phyloP scores from a whole-genome alignment of 495 filamentous ascomycete species.

The Trichoderma orchidacearum region DNA sequence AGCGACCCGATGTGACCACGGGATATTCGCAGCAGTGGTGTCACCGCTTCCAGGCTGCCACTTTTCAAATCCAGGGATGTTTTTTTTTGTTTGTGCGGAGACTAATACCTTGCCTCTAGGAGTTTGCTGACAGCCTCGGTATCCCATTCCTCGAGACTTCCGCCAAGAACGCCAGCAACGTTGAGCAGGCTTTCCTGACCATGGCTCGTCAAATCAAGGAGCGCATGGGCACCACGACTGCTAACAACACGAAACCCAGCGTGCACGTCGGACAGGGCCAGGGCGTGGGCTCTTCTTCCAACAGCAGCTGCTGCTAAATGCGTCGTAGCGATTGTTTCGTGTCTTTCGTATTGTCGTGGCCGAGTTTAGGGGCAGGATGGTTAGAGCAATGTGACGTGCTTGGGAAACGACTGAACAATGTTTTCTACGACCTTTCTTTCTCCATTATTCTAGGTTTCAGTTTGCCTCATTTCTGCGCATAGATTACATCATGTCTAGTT shows the following conservation, averaged over 20 bases:
- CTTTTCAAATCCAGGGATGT: background rate
- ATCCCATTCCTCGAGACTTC: constrained; percentile 99
- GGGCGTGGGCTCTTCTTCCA: constrained; percentile 83
- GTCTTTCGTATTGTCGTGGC: background rate
- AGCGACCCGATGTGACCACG: background rate
- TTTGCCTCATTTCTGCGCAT: constrained; percentile 2
- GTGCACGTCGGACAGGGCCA: constrained; percentile 90
- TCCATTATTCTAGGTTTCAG: background rate
- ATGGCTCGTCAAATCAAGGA: constrained; percentile 99
- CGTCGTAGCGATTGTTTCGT: constrained; percentile 2
- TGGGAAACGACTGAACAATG: background rate
- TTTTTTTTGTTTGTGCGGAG: background rate
- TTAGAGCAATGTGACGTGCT: background rate
- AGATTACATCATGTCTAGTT: constrained; percentile 1
- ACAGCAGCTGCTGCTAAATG: constrained; percentile 85
- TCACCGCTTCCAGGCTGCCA: background rate
- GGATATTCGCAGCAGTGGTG: background rate
- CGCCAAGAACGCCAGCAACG: constrained; percentile 97
- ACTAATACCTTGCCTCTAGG: constrained; percentile 36
- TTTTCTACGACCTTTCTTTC: background rate
- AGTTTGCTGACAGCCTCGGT: constrained; percentile 96
- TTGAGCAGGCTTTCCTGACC: constrained; percentile 98
- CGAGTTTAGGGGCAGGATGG: background rate
- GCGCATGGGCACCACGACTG: constrained; percentile 88
- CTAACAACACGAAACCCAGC: constrained; percentile 95